Evolutionary conservation across 2,329 filamentous ascomycete genomes (phyloP), one percentile per base, ranked within the genome.

Genomic region (Claviceps capensis): DNA sequence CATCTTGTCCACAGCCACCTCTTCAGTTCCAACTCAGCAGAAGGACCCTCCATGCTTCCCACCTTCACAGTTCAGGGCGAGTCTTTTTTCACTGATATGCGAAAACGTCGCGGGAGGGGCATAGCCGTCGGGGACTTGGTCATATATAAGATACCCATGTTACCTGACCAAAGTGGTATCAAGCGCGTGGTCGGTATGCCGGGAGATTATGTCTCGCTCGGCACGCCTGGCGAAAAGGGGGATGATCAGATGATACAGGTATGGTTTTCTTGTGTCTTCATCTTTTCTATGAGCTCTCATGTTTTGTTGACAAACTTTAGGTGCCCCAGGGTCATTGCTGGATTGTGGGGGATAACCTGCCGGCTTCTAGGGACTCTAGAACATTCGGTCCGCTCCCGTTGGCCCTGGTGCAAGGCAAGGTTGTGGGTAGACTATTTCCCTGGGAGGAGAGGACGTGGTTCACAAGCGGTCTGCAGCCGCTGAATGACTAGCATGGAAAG

Each of bases 281-380:
- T 8, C 13, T 44, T 16, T 44, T 30, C 22, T 13, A 34, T 34
- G 30, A 34, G 1, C 43, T 45, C 26, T 5, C 42, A 23, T 16
- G 16, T 16, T n/a, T 45, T n/a, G 22, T n/a, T 45, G 26, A 26
- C 22, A 9, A 26, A 5, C n/a, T 52, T n/a, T 61, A 94, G 86
- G 81, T 98, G 16, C 93, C 93, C 0, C 75, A 86, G 62, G 93
- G 93, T 1, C 93, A 98, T 72, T 94, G 89, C 61, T 97, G 88
- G 81, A 72, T 96, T 6, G 79, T 82, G 2, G 93, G 93, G 2
- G 93, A 98, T 67, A 97, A 97, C 66, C 63, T 95, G 55, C 75
- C 81, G 3, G 85, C 79, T 61, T 96, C 89, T 23, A 74, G 88
- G 57, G 93, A 98, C 71, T 96, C 89, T 44, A 81, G 93, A 55